Evolutionary conservation across 495 filamentous ascomycete species (phyloP).

Genomic region (Collariella sp.): DNA sequence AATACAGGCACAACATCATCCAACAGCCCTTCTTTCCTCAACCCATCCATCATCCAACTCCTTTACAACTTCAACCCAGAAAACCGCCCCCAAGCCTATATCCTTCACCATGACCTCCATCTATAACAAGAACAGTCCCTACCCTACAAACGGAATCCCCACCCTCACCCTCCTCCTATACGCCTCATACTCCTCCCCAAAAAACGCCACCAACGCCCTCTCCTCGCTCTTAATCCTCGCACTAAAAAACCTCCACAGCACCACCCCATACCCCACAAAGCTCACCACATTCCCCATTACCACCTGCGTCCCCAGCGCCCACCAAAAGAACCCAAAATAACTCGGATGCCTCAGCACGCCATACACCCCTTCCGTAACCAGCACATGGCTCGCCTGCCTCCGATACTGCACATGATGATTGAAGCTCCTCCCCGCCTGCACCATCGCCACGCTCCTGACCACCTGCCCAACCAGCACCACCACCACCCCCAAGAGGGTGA

Average conservation of each 20-base stretch:
- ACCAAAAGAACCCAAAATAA: conserved; percentile 98
- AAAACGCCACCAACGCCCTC: conserved; percentile 65
- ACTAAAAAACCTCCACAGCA: conserved; percentile 79
- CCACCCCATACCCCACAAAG: conserved; percentile 59
- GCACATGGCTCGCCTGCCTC: conserved; percentile 56
- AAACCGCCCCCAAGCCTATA: too few relatives aligned
- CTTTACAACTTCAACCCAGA: too few relatives aligned
- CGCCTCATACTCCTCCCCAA: conserved; percentile 69
- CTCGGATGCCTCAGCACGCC: conserved; percentile 66
- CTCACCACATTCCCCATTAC: conserved; percentile 79
- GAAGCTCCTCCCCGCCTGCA: conserved; percentile 82
- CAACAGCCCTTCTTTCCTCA: too few relatives aligned
- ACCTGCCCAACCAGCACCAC: conserved; percentile 65
- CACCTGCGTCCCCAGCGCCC: conserved; percentile 89
- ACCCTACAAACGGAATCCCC: conserved; percentile 72
- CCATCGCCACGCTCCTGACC: conserved; percentile 71
- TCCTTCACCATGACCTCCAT: neutral
- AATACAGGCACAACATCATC: too few relatives aligned
- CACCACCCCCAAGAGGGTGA: conserved; percentile 47
- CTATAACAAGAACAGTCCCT: too few relatives aligned
- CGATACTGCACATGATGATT: conserved; percentile 73
- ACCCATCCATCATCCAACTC: too few relatives aligned
- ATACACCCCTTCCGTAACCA: conserved; percentile 70
- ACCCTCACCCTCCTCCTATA: conserved; percentile 61
- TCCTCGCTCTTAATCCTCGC: conserved; percentile 72